phyloP scores from a whole-genome alignment of 805 yeast species.

The Schwanniomyces sp. region DNA sequence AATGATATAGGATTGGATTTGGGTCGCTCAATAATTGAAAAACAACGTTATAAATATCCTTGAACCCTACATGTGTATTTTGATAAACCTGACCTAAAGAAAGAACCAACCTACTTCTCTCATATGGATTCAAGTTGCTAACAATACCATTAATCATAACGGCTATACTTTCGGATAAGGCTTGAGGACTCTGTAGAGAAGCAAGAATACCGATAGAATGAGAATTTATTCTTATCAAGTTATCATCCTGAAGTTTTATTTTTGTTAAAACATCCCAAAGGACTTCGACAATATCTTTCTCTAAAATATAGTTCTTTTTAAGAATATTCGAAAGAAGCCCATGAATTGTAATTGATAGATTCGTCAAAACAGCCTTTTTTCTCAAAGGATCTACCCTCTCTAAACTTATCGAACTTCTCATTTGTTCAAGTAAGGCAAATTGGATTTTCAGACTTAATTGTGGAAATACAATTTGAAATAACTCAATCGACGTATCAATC shows the following conservation, averaged over 20 bases:
- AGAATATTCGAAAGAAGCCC: slow-evolving; percentile 35
- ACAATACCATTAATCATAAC: slow-evolving; percentile 59
- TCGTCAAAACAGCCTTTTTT: slow-evolving; percentile 53
- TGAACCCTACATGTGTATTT: slow-evolving; percentile 26
- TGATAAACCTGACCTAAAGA: slow-evolving; percentile 30
- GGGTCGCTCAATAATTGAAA: slow-evolving; percentile 71
- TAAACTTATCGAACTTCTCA: slow-evolving; percentile 54
- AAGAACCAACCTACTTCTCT: slow-evolving; percentile 46
- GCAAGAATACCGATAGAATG: slow-evolving; percentile 56
- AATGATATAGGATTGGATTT: slow-evolving; percentile 78
- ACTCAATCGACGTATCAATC: slow-evolving; percentile 76
- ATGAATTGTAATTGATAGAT: slow-evolving; percentile 64
- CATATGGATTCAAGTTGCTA: slow-evolving; percentile 60
- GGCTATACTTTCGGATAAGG: slow-evolving; percentile 15
- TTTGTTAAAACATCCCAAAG: slow-evolving; percentile 51
- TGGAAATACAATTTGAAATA: slow-evolving; percentile 72
- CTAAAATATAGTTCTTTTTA: slow-evolving; percentile 18
- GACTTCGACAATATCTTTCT: slow-evolving; percentile 38
- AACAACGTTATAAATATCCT: slow-evolving; percentile 53
- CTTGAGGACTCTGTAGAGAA: slow-evolving; percentile 23
- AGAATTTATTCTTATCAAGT: slow-evolving; percentile 49
- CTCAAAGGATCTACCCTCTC: slow-evolving; percentile 32
- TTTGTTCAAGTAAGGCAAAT: slow-evolving; percentile 79
- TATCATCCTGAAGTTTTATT: slow-evolving; percentile 38
- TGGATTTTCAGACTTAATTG: slow-evolving; percentile 76